Percentiles rank a stretch among this genome's conserved stretches.
Conservation (phyloP, 305 asterid species). For the Withania somnifera region DNA sequence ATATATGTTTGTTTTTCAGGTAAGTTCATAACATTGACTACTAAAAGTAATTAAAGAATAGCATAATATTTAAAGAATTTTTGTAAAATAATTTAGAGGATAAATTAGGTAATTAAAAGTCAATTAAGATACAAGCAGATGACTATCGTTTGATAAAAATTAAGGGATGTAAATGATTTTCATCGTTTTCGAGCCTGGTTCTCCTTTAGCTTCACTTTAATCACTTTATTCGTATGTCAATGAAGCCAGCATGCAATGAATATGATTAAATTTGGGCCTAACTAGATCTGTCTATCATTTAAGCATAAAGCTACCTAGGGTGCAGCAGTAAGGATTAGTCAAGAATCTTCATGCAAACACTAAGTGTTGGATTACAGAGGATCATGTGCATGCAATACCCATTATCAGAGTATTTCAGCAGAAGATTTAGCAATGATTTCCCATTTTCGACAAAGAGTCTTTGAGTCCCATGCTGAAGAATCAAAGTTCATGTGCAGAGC, state of each 20-base stretch:
- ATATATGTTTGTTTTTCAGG: background rate
- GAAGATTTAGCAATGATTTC: slow-evolving; percentile 1
- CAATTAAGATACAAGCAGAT: too few species aligned
- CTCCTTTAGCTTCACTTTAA: background rate
- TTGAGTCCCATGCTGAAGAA: background rate
- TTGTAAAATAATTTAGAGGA: too few species aligned
- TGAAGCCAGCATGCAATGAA: background rate
- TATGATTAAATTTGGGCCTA: background rate
- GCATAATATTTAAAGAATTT: background rate
- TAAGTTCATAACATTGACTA: background rate
- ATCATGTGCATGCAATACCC: background rate
- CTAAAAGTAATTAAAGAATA: background rate
- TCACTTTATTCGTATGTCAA: background rate
- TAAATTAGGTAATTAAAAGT: background rate
- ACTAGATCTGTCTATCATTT: background rate
- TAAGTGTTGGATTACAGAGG: background rate
- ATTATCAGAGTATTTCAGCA: background rate
- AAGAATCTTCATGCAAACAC: background rate
- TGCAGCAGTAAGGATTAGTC: background rate
- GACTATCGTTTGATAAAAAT: too few species aligned
- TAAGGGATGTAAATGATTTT: background rate
- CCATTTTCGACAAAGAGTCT: background rate
- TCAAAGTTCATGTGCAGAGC: background rate
- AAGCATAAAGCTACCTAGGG: background rate
- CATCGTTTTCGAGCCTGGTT: background rate